Evolutionary conservation across 106 monocot genomes (phyloP).

Genomic region (Triglochin maritima): DNA sequence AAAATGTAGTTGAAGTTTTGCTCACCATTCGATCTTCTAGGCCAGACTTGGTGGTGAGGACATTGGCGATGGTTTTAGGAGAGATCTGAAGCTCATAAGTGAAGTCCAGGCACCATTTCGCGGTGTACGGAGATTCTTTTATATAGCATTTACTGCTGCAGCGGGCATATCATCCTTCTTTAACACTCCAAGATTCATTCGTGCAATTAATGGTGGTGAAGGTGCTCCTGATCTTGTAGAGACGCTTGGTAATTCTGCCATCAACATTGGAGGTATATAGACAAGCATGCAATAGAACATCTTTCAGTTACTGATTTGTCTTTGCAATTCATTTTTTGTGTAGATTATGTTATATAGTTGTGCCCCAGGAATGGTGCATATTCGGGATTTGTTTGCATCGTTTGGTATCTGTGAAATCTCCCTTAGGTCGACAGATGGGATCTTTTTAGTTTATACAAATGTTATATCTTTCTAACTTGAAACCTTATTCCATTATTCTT

Average conservation of each 20-base stretch:
- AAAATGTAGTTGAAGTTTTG: background rate
- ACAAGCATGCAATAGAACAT: background rate
- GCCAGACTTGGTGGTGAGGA: conserved; percentile 81
- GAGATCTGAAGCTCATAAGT: conserved; percentile 96
- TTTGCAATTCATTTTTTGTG: background rate
- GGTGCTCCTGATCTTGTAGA: conserved; percentile 73
- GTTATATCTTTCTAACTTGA: too few species aligned
- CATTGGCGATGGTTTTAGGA: conserved; percentile 89
- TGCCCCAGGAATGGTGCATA: too few species aligned
- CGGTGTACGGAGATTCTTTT: conserved; percentile 96
- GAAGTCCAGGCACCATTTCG: conserved; percentile 99
- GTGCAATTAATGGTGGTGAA: conserved; percentile 72
- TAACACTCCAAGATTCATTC: conserved; percentile 77
- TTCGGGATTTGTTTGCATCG: too few species aligned
- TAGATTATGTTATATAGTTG: too few species aligned
- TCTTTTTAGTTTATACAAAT: too few species aligned
- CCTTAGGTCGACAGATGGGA: too few species aligned
- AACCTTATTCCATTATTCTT: too few species aligned
- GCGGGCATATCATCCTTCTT: conserved; percentile 91
- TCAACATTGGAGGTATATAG: conserved; percentile 92
- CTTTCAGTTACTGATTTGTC: background rate
- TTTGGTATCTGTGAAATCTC: too few species aligned
- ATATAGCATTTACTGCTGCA: conserved; percentile 76
- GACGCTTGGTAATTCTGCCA: conserved; percentile 66
- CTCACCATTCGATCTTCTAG: conserved; percentile 25